Percentiles rank a stretch among this genome's conserved stretches.
phyloP scores from a whole-genome alignment of 2,329 filamentous ascomycete genomes.

The Fusarium begoniae region DNA sequence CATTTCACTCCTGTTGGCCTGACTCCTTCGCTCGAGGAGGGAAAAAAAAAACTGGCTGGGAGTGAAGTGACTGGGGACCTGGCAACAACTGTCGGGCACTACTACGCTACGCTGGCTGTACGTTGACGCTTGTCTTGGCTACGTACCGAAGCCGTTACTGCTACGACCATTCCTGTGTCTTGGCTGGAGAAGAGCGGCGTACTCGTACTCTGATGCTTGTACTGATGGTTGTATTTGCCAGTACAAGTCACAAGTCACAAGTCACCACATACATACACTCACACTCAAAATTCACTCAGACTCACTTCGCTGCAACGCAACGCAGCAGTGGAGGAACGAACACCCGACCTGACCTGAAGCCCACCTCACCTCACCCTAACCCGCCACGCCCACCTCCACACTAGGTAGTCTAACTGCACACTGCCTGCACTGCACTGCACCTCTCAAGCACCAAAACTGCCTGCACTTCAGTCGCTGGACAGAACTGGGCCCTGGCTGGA shows the following conservation, averaged over 20 bases:
- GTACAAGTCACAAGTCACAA: neutral
- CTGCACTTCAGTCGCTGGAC: too few relatives aligned
- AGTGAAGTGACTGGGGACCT: slow-evolving; percentile 8
- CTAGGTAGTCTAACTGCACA: slow-evolving; percentile 6
- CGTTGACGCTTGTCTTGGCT: slow-evolving; percentile 17
- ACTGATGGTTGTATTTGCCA: neutral
- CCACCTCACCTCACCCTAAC: neutral
- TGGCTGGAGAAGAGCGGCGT: slow-evolving; percentile 5
- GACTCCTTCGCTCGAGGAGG: neutral
- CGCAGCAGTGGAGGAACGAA: slow-evolving; percentile 32
- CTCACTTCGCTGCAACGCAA: slow-evolving; percentile 2
- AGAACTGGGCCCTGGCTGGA: too few relatives aligned
- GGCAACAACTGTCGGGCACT: slow-evolving; percentile 31
- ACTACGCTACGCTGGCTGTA: slow-evolving; percentile 19
- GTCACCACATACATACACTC: neutral
- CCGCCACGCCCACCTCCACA: slow-evolving; percentile 43
- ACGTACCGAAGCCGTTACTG: slow-evolving; percentile 26
- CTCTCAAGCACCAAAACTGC: too few relatives aligned
- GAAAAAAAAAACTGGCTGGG: slow-evolving; percentile 9
- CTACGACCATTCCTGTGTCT: slow-evolving; percentile 8
- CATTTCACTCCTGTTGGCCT: slow-evolving; percentile 11
- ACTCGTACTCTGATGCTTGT: slow-evolving; percentile 26
- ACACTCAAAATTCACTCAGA: slow-evolving; percentile 3
- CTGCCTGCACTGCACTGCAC: too few relatives aligned
- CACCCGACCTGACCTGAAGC: slow-evolving; percentile 23